Conservation (phyloP, 352 stramenopile species). For the Thraustotheca clavata region DNA sequence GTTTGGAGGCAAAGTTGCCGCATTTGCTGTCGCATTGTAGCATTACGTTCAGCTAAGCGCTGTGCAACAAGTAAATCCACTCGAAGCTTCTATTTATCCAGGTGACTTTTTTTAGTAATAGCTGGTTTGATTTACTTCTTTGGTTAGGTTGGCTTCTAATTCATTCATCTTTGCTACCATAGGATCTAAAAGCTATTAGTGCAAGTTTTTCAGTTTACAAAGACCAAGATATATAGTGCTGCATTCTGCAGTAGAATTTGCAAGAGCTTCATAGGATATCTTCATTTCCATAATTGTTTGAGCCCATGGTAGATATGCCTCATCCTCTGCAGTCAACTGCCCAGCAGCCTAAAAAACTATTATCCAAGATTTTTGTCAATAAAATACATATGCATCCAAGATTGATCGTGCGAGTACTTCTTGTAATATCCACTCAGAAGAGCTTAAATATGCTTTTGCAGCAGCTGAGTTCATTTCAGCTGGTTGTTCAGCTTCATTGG, state of each 20-base stretch:
- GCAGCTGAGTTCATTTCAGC: neutral
- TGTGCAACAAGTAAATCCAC: slow-evolving; percentile 69
- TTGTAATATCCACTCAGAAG: slow-evolving; percentile 56
- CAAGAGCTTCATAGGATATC: neutral
- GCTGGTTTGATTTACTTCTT: slow-evolving; percentile 35
- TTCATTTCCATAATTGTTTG: slow-evolving; percentile 51
- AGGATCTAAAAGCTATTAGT: neutral
- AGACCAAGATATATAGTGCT: too few relatives aligned
- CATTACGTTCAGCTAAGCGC: slow-evolving; percentile 51
- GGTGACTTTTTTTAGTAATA: neutral
- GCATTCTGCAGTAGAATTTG: neutral
- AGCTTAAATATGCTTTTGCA: slow-evolving; percentile 20
- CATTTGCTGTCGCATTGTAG: slow-evolving; percentile 54
- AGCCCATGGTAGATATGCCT: slow-evolving; percentile 50
- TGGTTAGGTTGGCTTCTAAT: slow-evolving; percentile 46
- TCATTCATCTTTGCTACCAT: slow-evolving; percentile 28
- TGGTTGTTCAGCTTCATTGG: neutral
- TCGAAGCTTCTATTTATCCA: slow-evolving; percentile 53
- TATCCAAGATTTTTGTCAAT: neutral
- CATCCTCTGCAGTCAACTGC: slow-evolving; percentile 43
- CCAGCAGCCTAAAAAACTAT: slow-evolving; percentile 28
- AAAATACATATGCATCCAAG: slow-evolving; percentile 41
- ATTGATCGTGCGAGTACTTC: slow-evolving; percentile 58
- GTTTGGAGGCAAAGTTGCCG: slow-evolving; percentile 32
- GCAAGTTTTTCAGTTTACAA: too few relatives aligned